Conservation (phyloP, 768 basidiomycete species). For the Suillus fuscotomentosus region DNA sequence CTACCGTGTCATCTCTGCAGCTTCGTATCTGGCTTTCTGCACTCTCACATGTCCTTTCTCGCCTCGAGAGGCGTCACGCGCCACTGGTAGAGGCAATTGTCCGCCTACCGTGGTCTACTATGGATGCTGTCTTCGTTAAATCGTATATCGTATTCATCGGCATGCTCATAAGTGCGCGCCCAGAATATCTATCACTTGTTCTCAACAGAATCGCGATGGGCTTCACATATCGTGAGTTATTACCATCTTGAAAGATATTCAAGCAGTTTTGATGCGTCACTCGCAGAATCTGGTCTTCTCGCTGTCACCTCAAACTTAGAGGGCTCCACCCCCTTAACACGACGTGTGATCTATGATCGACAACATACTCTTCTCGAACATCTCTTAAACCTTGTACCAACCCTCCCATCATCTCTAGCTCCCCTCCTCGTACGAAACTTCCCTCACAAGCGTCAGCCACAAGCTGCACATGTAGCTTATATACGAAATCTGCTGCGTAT, state of each 20-base stretch:
- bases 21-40: constrained; percentile 82
- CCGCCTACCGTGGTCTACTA: constrained; percentile 88
- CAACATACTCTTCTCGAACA: constrained; percentile 84
- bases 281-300: constrained; percentile 69
- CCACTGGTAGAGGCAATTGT: constrained; percentile 85
- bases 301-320: constrained; percentile 57
- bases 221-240: constrained; percentile 80
- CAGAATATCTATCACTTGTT: constrained; percentile 87
- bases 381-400: constrained; percentile 88
- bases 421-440: constrained; percentile 84
- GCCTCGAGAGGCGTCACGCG: constrained; percentile 78
- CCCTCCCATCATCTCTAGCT: constrained; percentile 81
- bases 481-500: constrained; percentile 86
- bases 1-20: constrained; percentile 43
- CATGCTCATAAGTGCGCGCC: constrained; percentile 86
- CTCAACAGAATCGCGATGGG: constrained; percentile 81
- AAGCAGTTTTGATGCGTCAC: constrained; percentile 8
- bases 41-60: constrained; percentile 88
- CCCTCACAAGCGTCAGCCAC: constrained; percentile 89
- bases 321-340: constrained; percentile 71
- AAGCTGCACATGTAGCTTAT: constrained; percentile 79
- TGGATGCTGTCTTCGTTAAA: constrained; percentile 82
- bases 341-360: constrained; percentile 81
- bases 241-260: constrained; percentile 4
- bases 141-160: constrained; percentile 88